A percentile compares a stretch with the other conserved stretches of the same genome.
Conservation (phyloP, 2,329 filamentous ascomycete species). For the Diaporthe batatas region DNA sequence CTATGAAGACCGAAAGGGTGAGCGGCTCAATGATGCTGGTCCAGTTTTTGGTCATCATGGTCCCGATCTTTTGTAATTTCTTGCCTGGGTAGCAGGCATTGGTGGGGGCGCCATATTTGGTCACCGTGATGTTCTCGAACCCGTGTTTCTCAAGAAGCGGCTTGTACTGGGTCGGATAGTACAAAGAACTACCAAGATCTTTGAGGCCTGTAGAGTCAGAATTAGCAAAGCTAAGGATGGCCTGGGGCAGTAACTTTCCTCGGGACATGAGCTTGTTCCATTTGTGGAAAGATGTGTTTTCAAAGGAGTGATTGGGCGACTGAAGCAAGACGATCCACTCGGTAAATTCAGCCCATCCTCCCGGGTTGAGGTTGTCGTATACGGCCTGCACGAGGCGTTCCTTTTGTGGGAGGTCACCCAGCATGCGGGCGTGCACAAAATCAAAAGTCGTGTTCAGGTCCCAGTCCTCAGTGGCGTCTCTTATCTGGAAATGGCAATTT, state of each 20-base stretch:
- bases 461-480: constrained; percentile 49
- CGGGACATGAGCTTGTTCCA: constrained; percentile 49
- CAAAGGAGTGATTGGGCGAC: constrained; percentile 50
- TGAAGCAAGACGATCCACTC: constrained; percentile 52
- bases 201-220: constrained; percentile 44
- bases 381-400: constrained; percentile 48
- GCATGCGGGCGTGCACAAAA: constrained; percentile 51
- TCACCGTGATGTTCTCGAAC: constrained; percentile 47
- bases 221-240: constrained; percentile 37
- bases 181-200: constrained; percentile 50
- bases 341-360: constrained; percentile 54
- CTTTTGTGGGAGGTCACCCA: constrained; percentile 49
- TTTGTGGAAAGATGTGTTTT: constrained; percentile 49
- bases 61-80: constrained; percentile 48
- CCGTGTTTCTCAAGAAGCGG: constrained; percentile 45
- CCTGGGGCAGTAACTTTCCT: constrained; percentile 43
- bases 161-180: constrained; percentile 48
- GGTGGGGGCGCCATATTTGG: constrained; percentile 48
- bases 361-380: constrained; percentile 51
- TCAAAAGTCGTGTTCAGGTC: constrained; percentile 47
- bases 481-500: constrained; percentile 49
- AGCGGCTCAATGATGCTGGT: constrained; percentile 48
- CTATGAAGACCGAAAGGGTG: constrained; percentile 44
- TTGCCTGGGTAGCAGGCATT: constrained; percentile 50
- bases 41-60: constrained; percentile 49